Percentiles rank a stretch among this genome's conserved stretches.
These are phyloP conservation scores for Phialocephala sp. DNA, from an alignment of 2,329 filamentous ascomycete species.

Conservation along the genomic window DNA sequence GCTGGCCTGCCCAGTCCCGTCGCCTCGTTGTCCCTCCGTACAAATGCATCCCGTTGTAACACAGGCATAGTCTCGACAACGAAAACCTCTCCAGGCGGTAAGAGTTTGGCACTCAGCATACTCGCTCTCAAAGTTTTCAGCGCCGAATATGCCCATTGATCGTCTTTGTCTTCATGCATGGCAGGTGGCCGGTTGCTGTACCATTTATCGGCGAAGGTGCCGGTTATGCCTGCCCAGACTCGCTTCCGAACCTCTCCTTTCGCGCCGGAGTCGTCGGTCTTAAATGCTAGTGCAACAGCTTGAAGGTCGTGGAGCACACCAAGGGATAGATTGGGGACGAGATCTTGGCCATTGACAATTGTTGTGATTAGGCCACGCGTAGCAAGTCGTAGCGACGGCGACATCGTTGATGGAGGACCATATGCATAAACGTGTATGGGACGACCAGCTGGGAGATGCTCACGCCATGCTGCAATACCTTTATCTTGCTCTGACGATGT, in stretches of 20 bases:
- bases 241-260: constrained; percentile 70
- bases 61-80: constrained; percentile 71
- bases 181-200: constrained; percentile 50
- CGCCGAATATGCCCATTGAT: constrained; percentile 71
- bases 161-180: constrained; percentile 59
- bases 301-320: constrained; percentile 78
- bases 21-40: constrained; percentile 34
- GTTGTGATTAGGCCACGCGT: constrained; percentile 78
- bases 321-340: constrained; percentile 76
- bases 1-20: constrained; percentile 64
- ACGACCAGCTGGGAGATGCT: constrained; percentile 65
- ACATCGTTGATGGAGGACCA: constrained; percentile 76
- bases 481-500: constrained; percentile 57
- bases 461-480: constrained; percentile 16
- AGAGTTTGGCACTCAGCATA: constrained; percentile 72
- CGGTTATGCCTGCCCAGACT: constrained; percentile 68
- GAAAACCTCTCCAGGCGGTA: constrained; percentile 80
- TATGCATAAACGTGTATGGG: constrained; percentile 83
- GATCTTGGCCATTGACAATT: constrained; percentile 73
- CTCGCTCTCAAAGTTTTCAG: constrained; percentile 68
- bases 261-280: constrained; percentile 70
- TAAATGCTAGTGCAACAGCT: constrained; percentile 73
- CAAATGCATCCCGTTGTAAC: constrained; percentile 70
- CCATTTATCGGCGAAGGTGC: constrained; percentile 67
- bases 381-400: constrained; percentile 68